Evolutionary conservation across 2,329 filamentous ascomycete genomes (phyloP), one percentile per base, ranked within the genome.

Genomic region (Phoma sp.): DNA sequence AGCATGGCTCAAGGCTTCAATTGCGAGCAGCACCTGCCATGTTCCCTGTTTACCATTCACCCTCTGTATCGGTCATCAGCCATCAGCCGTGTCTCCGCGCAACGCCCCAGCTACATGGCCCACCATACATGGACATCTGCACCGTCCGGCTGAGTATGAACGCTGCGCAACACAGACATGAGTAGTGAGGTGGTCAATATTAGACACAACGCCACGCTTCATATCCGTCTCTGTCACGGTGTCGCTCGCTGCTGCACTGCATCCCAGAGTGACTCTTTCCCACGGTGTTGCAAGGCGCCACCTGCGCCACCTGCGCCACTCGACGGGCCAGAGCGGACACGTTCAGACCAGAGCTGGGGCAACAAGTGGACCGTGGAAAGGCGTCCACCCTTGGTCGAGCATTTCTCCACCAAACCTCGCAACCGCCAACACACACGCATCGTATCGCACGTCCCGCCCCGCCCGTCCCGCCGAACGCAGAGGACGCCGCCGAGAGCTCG

Each of bases 381-480:
- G 51, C 52, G 41, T 38, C 46, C 51, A 40, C 52, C 46, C 52
- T 41, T 32, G 25, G 22, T 33, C 43, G 31, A 51, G 10, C 45
- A 40, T 25, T 38, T 33, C 31, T 47, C 46, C 46, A 55, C 52
- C 45, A 45, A 22, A 49, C 51, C 45, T 41, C 41, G 31, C 43
- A 47, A 36, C 45, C 31, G n/a, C 19, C 24, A n/a, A 32, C 37
- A 48, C 37, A 38, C 51, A 41, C 50, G 31, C 37, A 44, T 39
- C 19, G 25, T 19, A 24, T 17, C 17, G 17, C 17, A 17, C 17
- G 17, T 17, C 17, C 17, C 43, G 17, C 5, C 32, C 25, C 21
- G 24, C n/a, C 22, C 41, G 8, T 24, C 45, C 31, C 41, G 19
- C 41, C 36, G 29, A 41, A 32, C 15, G 7, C 25, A 19, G 13